Conservation (phyloP, 2,329 filamentous ascomycete genomes). For the Ilyonectria sp. region DNA sequence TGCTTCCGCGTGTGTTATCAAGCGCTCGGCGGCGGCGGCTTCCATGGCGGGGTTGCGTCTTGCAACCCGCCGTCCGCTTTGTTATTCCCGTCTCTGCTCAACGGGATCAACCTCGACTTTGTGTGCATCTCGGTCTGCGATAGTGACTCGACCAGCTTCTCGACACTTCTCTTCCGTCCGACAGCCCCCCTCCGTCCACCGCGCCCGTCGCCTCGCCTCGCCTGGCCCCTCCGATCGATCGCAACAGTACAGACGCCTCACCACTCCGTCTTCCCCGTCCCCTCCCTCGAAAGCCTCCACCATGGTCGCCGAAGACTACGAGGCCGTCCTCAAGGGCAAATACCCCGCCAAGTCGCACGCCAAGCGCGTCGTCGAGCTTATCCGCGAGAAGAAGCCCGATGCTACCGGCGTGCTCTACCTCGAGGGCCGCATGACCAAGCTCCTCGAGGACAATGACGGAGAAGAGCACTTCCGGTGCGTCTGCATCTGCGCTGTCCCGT, state of each 20-base stretch:
- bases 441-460: slow-evolving; percentile 93
- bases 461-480: slow-evolving; percentile 82
- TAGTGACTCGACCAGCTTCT: neutral
- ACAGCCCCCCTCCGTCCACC: neutral
- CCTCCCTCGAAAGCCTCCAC: slow-evolving; percentile 23
- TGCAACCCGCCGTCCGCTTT: slow-evolving; percentile 11
- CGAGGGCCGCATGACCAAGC: slow-evolving; percentile 84
- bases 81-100: slow-evolving; percentile 5
- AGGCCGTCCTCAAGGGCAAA: slow-evolving; percentile 72
- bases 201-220: neutral
- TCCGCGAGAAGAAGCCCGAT: slow-evolving; percentile 77
- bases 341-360: slow-evolving; percentile 92
- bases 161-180: slow-evolving; percentile 2
- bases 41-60: slow-evolving; percentile 31
- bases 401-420: slow-evolving; percentile 84
- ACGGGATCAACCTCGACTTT: neutral
- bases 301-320: slow-evolving; percentile 61
- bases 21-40: slow-evolving; percentile 10
- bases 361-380: slow-evolving; percentile 84
- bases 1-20: slow-evolving; percentile 31
- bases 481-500: neutral
- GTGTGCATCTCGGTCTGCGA: neutral
- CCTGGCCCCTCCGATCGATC: neutral
- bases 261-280: neutral
- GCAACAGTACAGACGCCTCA: slow-evolving; percentile 14